Conservation (phyloP, 2,329 filamentous ascomycete species). For the Podosphaera leucotricha region DNA sequence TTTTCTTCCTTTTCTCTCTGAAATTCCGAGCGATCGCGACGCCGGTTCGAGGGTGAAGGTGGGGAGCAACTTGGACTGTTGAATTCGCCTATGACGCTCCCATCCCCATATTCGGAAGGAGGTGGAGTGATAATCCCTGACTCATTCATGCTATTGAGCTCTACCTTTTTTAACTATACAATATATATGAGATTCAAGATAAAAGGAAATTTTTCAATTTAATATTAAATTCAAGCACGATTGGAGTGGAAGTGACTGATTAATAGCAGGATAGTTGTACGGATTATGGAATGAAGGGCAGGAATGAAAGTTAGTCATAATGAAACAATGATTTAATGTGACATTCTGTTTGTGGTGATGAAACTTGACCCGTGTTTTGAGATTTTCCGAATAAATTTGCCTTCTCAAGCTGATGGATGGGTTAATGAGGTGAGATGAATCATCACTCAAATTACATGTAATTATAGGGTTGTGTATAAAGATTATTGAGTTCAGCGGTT, state of each 20-base stretch:
- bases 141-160: not conserved
- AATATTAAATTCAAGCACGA: not conserved
- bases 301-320: not conserved
- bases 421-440: not conserved
- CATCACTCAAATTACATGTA: not conserved
- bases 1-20: constrained; percentile 11
- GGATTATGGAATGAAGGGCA: not conserved
- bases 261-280: not conserved
- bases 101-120: constrained; percentile 2
- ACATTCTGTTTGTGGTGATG: not conserved
- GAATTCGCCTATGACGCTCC: not conserved
- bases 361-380: not conserved
- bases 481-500: too few species aligned
- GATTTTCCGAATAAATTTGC: not conserved
- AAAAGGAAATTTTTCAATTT: not conserved
- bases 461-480: too few species aligned
- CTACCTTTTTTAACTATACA: not conserved
- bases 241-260: not conserved
- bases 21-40: constrained; percentile 9
- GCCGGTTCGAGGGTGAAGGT: constrained; percentile 8
- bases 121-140: constrained; percentile 1
- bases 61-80: constrained; percentile 3
- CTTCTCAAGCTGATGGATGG: not conserved
- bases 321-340: not conserved
- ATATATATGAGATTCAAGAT: not conserved